Evolutionary conservation across 2,329 filamentous ascomycete species (phyloP), one percentile per base, ranked within the genome.

Genomic region (Penicillium sp.): DNA sequence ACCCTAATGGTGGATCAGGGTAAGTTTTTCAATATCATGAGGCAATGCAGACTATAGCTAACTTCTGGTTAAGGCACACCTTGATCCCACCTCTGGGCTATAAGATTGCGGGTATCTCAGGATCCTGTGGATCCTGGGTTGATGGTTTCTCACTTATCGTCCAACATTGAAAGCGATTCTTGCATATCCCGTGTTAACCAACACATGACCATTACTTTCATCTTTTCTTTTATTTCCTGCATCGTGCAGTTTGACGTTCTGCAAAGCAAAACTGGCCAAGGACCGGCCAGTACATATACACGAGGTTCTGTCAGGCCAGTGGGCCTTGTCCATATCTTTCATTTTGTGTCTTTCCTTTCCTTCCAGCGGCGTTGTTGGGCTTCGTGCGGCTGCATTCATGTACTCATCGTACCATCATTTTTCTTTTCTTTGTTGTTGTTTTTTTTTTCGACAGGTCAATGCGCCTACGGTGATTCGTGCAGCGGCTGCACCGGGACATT

Each of bases 81-180:
- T 81, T 99, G 59, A 90, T 98, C 65, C 92, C 93, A 51, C 95
- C 95, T 11, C 83, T 90, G 64, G 93, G 93, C 49, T 97, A 95
- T 77, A 91, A 83, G 63, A 88, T 98, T 69, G 93, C 90, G 60
- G 95, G 95, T 58, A 83, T 98, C 62, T 89, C 91, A 11, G 95
- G 95, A 55, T 91, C 90, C 51, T 91, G 87, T 69, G 92, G 83
- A 37, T 73, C 84, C 49, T 96, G 91, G 91, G 78, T 97, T 23
- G 92, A 96, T 72, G 90, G 90, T 4, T 91, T 97, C 72, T 89
- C 90, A 9, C 81, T 96, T 55, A 87, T 98, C 67, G 90, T 92
- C 67, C 86, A 86, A 48, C 83, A 87, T 66, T 91, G 75, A 85
- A 23, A 19, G 27, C 21, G 11, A 54, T 26, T 46, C 16, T 29